Conservation (phyloP, 1,139 yeast species). For the Pichia sp. region DNA sequence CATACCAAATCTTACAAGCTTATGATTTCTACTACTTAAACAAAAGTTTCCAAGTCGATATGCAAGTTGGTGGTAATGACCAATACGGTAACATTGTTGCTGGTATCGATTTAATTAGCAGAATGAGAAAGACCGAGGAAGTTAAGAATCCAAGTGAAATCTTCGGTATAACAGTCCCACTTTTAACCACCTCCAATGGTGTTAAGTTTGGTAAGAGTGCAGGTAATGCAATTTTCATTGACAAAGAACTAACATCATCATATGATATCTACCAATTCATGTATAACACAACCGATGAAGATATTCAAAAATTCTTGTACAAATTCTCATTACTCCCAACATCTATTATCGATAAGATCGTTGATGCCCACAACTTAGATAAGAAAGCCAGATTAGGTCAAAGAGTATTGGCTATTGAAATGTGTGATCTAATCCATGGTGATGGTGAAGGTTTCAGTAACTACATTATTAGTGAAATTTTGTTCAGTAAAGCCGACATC, state of each 20-base stretch:
- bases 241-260: conserved; percentile 67
- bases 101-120: conserved; percentile 81
- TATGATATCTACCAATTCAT: conserved; percentile 86
- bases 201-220: conserved; percentile 97
- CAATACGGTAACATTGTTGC: conserved; percentile 99
- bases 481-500: conserved; percentile 26
- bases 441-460: conserved; percentile 56
- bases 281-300: conserved; percentile 76
- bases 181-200: conserved; percentile 85
- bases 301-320: conserved; percentile 64
- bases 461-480: conserved; percentile 30
- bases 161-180: conserved; percentile 86
- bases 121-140: conserved; percentile 40
- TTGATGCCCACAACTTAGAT: conserved; percentile 50
- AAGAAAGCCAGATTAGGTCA: conserved; percentile 76
- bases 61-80: conserved; percentile 96
- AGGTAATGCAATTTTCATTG: conserved; percentile 93
- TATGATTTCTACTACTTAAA: conserved; percentile 89
- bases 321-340: conserved; percentile 79
- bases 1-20: conserved; percentile 91
- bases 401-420: conserved; percentile 73
- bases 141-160: conserved; percentile 22
- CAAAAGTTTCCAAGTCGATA: conserved; percentile 53
- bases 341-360: conserved; percentile 51
- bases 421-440: conserved; percentile 87